Percentiles rank a stretch among this genome's conserved stretches.
These are phyloP conservation scores for Dactylorhiza incarnata DNA, from an alignment of 106 monocot genomes.

Conservation along the genomic window DNA sequence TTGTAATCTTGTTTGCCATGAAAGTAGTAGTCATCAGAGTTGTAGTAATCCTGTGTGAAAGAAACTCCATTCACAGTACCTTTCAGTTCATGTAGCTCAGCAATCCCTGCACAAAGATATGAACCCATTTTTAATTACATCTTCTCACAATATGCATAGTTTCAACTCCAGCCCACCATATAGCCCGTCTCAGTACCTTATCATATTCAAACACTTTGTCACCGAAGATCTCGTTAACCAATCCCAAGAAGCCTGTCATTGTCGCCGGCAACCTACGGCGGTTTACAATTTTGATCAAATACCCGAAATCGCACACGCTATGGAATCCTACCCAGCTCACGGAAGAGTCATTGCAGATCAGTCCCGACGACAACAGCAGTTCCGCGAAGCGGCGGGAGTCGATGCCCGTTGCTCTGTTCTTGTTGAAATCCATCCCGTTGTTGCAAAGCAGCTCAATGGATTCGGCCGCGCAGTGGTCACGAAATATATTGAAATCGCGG, in stretches of 20 bases:
- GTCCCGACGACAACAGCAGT: constrained; percentile 29
- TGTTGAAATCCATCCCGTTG: constrained; percentile 30
- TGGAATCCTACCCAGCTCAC: constrained; percentile 44
- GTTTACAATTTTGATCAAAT: constrained; percentile 37
- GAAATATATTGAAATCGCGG: constrained; percentile 20
- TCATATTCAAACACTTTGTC: constrained; percentile 30
- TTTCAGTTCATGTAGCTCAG: no score
- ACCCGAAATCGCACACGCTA: constrained; percentile 41
- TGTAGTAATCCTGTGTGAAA: no score
- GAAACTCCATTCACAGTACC: no score
- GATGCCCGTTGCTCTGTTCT: constrained; percentile 18
- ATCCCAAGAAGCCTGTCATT: constrained; percentile 17
- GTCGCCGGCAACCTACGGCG: constrained; percentile 11
- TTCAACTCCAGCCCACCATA: constrained; percentile 42
- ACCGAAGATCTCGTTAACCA: constrained; percentile 23
- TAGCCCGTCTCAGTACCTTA: constrained; percentile 23
- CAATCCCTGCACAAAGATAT: no score
- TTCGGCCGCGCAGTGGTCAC: constrained; percentile 6
- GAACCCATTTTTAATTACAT: no score
- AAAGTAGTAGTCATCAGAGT: no score
- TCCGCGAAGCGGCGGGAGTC: constrained; percentile 17
- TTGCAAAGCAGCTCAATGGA: constrained; percentile 19
- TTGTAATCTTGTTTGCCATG: no score
- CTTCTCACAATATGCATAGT: no score
- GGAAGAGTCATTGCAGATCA: constrained; percentile 18